Evolutionary conservation across 257 asterid species (phyloP).

Genomic region (Penstemon eatonii): DNA sequence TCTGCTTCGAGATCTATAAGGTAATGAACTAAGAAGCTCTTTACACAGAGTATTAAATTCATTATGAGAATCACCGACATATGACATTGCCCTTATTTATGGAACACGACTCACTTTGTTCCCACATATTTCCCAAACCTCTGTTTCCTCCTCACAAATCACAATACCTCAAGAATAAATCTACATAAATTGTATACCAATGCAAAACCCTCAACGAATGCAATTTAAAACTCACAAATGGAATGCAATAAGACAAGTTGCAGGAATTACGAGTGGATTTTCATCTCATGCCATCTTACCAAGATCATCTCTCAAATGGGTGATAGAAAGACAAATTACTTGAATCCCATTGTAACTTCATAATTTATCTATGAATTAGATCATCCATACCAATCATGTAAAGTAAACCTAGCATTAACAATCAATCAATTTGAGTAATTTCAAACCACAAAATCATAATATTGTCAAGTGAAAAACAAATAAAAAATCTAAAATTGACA

Average conservation of each 20-base stretch:
- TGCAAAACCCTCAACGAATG: constrained; percentile 1
- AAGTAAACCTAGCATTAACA: constrained; percentile 4
- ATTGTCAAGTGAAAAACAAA: neutral
- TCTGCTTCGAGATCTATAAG: neutral
- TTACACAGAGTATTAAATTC: neutral
- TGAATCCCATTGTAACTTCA: too few species aligned
- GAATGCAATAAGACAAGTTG: neutral
- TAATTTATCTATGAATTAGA: too few species aligned
- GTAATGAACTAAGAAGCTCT: neutral
- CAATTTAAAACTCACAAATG: neutral
- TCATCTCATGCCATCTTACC: too few species aligned
- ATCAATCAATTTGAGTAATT: neutral
- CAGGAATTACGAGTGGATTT: neutral
- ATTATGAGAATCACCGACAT: neutral
- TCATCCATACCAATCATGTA: neutral
- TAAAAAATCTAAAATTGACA: constrained; percentile 1
- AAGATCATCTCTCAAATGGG: too few species aligned
- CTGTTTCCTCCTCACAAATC: neutral
- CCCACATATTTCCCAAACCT: neutral
- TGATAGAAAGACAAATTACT: too few species aligned
- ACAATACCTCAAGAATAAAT: neutral
- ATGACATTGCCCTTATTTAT: neutral
- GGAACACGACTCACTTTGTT: neutral
- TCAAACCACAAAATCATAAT: neutral
- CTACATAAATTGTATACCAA: neutral